These are phyloP conservation scores for Rosellinia necatrix DNA, from an alignment of 2,329 filamentous ascomycete genomes.

Conservation along the genomic window DNA sequence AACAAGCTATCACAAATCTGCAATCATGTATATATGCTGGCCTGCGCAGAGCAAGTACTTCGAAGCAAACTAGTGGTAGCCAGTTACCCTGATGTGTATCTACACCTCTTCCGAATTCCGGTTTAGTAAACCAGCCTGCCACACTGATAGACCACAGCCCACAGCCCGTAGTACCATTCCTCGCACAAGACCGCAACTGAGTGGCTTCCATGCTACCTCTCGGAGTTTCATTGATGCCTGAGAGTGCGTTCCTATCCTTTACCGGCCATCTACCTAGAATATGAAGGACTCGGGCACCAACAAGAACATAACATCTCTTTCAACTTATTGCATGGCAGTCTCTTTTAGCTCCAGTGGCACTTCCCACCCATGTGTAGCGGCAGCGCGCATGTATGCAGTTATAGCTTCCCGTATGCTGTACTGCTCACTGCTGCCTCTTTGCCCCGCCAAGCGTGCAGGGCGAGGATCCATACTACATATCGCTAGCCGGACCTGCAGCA, in stretches of 20 bases:
- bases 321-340: neutral
- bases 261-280: too few species aligned
- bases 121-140: too few species aligned
- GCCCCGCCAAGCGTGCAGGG: slow-evolving; percentile 68
- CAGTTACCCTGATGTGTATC: too few species aligned
- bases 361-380: slow-evolving; percentile 71
- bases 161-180: neutral
- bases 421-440: slow-evolving; percentile 42
- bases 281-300: too few species aligned
- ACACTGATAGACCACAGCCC: too few species aligned
- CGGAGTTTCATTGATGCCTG: neutral
- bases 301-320: neutral
- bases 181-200: neutral
- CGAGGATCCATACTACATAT: slow-evolving; percentile 69
- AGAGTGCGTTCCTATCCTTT: too few species aligned
- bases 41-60: too few species aligned
- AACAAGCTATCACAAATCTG: too few species aligned
- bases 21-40: too few species aligned
- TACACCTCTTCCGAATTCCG: too few species aligned
- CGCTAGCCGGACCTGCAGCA: slow-evolving; percentile 80
- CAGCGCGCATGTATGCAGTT: slow-evolving; percentile 73
- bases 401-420: slow-evolving; percentile 75
- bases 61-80: too few species aligned
- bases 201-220: neutral
- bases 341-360: slow-evolving; percentile 66